Percentiles rank a stretch among this genome's conserved stretches.
Conservation (phyloP, 2,329 filamentous ascomycete species). For the Magnaporthiopsis poae region DNA sequence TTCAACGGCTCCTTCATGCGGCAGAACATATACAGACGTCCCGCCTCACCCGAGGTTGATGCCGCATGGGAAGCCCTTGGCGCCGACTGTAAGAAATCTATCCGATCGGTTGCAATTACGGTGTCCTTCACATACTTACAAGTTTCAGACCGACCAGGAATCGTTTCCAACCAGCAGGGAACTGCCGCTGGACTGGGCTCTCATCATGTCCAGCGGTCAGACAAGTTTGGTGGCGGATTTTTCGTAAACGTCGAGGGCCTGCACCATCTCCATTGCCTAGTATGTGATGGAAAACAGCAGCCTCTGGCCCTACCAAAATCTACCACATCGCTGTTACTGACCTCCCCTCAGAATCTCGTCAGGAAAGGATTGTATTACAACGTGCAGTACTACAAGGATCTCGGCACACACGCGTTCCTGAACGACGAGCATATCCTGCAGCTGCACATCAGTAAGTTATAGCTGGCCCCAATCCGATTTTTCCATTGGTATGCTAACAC, state of each 20-base stretch:
- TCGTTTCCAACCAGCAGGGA: constrained; percentile 41
- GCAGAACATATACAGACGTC: constrained; percentile 41
- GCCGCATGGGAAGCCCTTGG: constrained; percentile 38
- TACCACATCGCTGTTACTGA: not conserved
- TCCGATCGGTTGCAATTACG: too few species aligned
- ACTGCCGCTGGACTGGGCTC: constrained; percentile 37
- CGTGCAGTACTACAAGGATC: constrained; percentile 43
- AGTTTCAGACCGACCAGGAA: constrained; percentile 31
- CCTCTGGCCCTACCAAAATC: not conserved
- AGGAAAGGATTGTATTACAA: constrained; percentile 51
- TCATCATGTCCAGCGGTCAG: constrained; percentile 45
- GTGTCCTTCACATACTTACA: constrained; percentile 18
- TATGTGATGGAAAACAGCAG: constrained; percentile 18
- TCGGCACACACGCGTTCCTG: constrained; percentile 41
- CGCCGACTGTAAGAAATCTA: constrained; percentile 25
- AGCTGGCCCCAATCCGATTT: not conserved
- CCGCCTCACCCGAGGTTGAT: constrained; percentile 43
- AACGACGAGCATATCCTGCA: constrained; percentile 46
- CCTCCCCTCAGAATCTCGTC: constrained; percentile 39
- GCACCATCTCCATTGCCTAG: constrained; percentile 50
- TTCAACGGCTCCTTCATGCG: constrained; percentile 51
- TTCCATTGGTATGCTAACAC: not conserved
- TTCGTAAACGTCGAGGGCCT: constrained; percentile 47
- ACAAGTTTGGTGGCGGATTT: constrained; percentile 49
- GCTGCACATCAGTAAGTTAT: constrained; percentile 44